Evolutionary conservation across 441 rosid species (phyloP).

Genomic region (Corymbia citriodora): DNA sequence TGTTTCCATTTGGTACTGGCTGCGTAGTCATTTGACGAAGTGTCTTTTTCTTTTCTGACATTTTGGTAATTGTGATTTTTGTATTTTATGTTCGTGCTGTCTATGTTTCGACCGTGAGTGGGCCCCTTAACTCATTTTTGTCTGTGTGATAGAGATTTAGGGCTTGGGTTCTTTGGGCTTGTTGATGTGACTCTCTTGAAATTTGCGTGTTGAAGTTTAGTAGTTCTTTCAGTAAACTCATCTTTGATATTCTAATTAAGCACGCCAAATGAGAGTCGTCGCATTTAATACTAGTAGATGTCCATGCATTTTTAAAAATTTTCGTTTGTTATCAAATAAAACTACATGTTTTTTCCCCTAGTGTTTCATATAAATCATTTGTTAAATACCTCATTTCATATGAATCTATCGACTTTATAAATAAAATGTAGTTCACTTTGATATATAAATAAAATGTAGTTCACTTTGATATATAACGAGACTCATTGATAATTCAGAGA

Average conservation of each 20-base stretch:
- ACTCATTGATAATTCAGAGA: not conserved
- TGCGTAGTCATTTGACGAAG: not conserved
- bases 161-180: not conserved
- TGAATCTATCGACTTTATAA: not conserved
- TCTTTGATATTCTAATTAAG: not conserved
- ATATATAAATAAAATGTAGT: not conserved
- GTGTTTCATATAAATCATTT: too few relatives aligned
- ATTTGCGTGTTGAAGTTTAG: not conserved
- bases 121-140: not conserved
- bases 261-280: not conserved
- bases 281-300: not conserved
- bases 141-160: not conserved
- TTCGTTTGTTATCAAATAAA: not conserved
- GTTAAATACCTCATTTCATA: too few relatives aligned
- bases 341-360: too few relatives aligned
- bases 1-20: not conserved
- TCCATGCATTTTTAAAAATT: not conserved
- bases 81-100: not conserved
- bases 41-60: not conserved
- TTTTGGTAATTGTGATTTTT: not conserved
- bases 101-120: not conserved
- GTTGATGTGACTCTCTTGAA: not conserved
- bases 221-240: not conserved
- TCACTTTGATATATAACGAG: not conserved
- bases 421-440: not conserved